Evolutionary conservation across 495 filamentous ascomycete genomes (phyloP).

Genomic region (Glarea lozoyensis): DNA sequence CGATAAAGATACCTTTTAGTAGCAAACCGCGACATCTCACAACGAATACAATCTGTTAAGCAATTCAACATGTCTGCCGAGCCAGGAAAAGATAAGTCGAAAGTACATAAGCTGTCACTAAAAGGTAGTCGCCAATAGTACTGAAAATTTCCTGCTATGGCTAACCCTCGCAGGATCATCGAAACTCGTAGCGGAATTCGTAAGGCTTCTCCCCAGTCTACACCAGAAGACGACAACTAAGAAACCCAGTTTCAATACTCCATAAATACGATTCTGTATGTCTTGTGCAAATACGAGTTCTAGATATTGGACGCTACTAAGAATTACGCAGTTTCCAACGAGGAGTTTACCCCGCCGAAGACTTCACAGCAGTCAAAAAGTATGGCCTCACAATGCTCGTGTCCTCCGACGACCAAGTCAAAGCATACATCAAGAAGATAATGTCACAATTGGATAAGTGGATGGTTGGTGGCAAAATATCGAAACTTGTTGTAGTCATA

Average conservation of each 20-base stretch:
- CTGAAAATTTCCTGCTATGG: constrained; percentile 1
- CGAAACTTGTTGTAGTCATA: constrained; percentile 91
- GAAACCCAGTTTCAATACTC: constrained; percentile 70
- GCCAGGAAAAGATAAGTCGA: constrained; percentile 72
- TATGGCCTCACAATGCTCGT: constrained; percentile 99
- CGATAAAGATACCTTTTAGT: no score
- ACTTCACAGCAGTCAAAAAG: constrained; percentile 95
- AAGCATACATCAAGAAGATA: constrained; percentile 98
- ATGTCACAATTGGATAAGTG: constrained; percentile 93
- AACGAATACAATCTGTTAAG: no score
- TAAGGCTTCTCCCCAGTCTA: constrained; percentile 20
- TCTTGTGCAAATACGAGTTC: neutral
- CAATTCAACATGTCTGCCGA: constrained; percentile 16
- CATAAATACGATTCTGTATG: constrained; percentile 84
- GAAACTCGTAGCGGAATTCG: constrained; percentile 87
- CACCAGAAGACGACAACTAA: constrained; percentile 1
- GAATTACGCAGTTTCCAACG: constrained; percentile 64
- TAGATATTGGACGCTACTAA: constrained; percentile 2
- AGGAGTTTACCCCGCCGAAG: constrained; percentile 94
- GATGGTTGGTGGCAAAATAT: constrained; percentile 94
- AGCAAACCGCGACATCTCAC: no score
- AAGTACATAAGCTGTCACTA: constrained; percentile 86
- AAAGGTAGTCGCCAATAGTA: constrained; percentile 48
- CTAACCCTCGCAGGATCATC: constrained; percentile 38
- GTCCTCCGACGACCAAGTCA: constrained; percentile 92